These are phyloP conservation scores for Pilasporangium apinafurcum DNA, from an alignment of 352 stramenopile genomes.

Conservation along the genomic window DNA sequence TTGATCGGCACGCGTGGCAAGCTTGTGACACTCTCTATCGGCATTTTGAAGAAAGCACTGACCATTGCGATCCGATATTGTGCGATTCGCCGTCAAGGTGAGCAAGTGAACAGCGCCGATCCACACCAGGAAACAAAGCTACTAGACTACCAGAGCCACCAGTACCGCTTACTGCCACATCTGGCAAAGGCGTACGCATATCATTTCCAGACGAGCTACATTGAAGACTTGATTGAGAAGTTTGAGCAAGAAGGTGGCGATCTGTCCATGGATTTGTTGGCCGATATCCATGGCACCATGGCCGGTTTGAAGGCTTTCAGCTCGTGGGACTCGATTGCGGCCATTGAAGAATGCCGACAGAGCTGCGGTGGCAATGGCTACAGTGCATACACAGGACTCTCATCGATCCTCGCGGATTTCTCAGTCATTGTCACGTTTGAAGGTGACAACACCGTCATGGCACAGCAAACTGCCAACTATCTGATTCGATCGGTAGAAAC, in stretches of 20 bases:
- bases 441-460: constrained; percentile 96
- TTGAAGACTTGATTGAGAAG: constrained; percentile 68
- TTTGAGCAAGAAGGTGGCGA: constrained; percentile 78
- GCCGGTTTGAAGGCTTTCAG: constrained; percentile 93
- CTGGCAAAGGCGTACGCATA: constrained; percentile 90
- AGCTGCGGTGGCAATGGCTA: constrained; percentile 95
- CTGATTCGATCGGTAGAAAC: constrained; percentile 56
- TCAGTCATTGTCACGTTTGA: constrained; percentile 96
- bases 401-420: constrained; percentile 90
- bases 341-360: constrained; percentile 94
- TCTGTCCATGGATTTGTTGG: constrained; percentile 65
- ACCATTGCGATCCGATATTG: constrained; percentile 93
- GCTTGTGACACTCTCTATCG: constrained; percentile 63
- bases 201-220: constrained; percentile 87
- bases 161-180: constrained; percentile 90
- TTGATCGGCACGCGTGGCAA: constrained; percentile 72
- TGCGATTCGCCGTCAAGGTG: constrained; percentile 86
- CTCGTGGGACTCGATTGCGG: constrained; percentile 83
- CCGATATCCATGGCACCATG: constrained; percentile 93
- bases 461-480: constrained; percentile 87
- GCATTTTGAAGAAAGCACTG: constrained; percentile 86
- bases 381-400: constrained; percentile 86
- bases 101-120: constrained; percentile 42
- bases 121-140: constrained; percentile 78
- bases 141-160: constrained; percentile 94